Conservation (phyloP, 257 asterid genomes). For the Capsicum pubescens region DNA sequence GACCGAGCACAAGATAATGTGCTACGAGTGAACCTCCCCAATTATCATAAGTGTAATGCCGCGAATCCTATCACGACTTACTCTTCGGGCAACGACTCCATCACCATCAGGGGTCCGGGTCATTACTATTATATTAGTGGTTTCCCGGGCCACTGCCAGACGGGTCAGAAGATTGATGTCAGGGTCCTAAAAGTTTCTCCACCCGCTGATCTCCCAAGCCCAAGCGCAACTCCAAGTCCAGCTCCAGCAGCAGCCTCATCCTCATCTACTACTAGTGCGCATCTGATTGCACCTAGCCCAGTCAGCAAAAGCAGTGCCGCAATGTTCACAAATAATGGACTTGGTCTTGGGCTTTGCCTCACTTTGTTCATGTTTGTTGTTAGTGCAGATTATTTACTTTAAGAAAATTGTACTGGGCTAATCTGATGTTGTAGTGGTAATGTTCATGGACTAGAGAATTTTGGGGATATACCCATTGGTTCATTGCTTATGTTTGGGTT, state of each 20-base stretch:
- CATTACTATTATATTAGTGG: slow-evolving; percentile 71
- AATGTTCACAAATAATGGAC: not conserved
- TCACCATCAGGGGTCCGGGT: slow-evolving; percentile 47
- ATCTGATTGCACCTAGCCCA: slow-evolving; percentile 46
- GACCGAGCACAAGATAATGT: slow-evolving; percentile 54
- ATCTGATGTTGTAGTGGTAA: not conserved
- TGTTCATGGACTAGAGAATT: not conserved
- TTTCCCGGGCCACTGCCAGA: slow-evolving; percentile 65
- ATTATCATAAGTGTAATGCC: slow-evolving; percentile 51
- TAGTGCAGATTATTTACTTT: not conserved
- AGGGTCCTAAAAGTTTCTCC: slow-evolving; percentile 44
- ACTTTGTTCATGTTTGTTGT: not conserved
- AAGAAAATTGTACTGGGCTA: not conserved
- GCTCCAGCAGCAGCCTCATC: slow-evolving; percentile 20
- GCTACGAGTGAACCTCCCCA: slow-evolving; percentile 54
- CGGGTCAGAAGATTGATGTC: slow-evolving; percentile 66
- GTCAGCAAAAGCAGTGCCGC: slow-evolving; percentile 32
- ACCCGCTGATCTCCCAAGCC: not conserved
- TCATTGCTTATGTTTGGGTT: not conserved
- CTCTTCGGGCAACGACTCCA: slow-evolving; percentile 58
- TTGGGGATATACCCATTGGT: not conserved
- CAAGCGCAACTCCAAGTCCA: slow-evolving; percentile 32
- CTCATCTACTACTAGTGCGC: slow-evolving; percentile 36
- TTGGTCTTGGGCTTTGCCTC: not conserved
- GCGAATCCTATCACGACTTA: slow-evolving; percentile 48